Conservation (phyloP, 1,284 basidiomycete genomes). For the Sanguinoderma infundibulare region DNA sequence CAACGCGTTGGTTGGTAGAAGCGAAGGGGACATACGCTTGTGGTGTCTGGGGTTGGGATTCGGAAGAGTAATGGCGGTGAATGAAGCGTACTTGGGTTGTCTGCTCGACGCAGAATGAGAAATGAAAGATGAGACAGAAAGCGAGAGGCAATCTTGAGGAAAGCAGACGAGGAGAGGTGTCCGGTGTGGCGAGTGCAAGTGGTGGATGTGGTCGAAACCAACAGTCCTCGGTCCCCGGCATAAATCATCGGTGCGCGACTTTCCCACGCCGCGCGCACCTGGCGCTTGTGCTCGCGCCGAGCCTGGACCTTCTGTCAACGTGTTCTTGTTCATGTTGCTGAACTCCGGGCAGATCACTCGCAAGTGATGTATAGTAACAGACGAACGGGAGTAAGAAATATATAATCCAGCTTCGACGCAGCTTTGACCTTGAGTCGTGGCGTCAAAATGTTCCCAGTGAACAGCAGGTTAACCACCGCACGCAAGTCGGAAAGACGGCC, state of each 20-base stretch:
- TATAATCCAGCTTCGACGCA: too few species aligned
- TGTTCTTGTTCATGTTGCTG: too few species aligned
- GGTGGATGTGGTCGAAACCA: conserved; percentile 3
- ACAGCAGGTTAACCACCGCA: too few species aligned
- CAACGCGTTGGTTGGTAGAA: background rate
- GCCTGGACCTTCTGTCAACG: too few species aligned
- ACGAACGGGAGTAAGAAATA: too few species aligned
- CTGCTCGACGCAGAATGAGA: background rate
- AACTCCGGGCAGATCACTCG: too few species aligned
- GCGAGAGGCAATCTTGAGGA: background rate
- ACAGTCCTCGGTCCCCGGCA: background rate
- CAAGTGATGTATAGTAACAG: too few species aligned
- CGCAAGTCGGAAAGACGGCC: too few species aligned
- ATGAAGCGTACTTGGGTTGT: background rate
- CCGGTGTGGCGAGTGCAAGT: background rate
- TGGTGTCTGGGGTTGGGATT: background rate
- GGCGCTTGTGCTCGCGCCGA: too few species aligned
- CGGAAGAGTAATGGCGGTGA: background rate
- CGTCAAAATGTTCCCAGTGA: too few species aligned
- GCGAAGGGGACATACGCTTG: background rate
- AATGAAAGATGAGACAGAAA: background rate
- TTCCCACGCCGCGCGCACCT: conserved; percentile 5
- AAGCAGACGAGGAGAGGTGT: background rate
- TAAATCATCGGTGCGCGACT: conserved; percentile 11
- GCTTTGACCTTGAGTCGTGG: too few species aligned